Base-by-base conservation (phyloP, 805 yeast species). In the Kazachstania bromeliacearum region DNA sequence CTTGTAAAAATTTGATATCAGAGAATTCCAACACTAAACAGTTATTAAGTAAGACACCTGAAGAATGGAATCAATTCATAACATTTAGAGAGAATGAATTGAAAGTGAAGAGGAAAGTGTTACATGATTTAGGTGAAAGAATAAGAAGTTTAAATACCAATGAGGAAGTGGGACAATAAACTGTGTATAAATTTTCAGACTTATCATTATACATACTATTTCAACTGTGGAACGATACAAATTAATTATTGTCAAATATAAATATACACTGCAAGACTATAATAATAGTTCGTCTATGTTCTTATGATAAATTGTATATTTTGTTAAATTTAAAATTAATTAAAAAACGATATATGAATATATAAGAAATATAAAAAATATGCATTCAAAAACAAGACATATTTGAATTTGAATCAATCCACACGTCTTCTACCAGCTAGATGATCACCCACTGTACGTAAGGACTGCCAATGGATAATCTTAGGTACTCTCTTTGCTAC, bases 401-500 rank as follows among this genome's bases (percentile, higher is more conserved):
- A 25, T 10, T 14, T 25, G 14, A 10, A 25, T 5, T 25, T n/a
- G 28, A 25, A 25, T n/a, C n/a, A n/a, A n/a, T 41, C 47, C 33
- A 53, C 53, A 44, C 53, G 51, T 45, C 56, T 69, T 59, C 94
- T 75, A 24, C 89, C 92, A 27, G 81, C 94, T 57, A 89, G 67
- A 62, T 77, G 79, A 64, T 87, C 95, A 38, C 88, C 82, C 53
- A 84, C 73, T 30, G 78, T 79, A 53, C 94, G 72, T 35, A 78
- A 65, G 18, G 67, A 68, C 34, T 70, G 67, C 98, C 98, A 92
- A 60, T 82, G 85, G 31, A 87, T 78, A 38, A 68, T 64, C 67
- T 84, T 87, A 49, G 97, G 95, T 73, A 92, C 79, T 68, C 99
- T 80, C 59, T 67, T 74, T 20, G 63, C 67, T 24, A 83, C 59